phyloP scores from a whole-genome alignment of 2,329 filamentous ascomycete genomes.

The Chrysosporium keratinophilum region DNA sequence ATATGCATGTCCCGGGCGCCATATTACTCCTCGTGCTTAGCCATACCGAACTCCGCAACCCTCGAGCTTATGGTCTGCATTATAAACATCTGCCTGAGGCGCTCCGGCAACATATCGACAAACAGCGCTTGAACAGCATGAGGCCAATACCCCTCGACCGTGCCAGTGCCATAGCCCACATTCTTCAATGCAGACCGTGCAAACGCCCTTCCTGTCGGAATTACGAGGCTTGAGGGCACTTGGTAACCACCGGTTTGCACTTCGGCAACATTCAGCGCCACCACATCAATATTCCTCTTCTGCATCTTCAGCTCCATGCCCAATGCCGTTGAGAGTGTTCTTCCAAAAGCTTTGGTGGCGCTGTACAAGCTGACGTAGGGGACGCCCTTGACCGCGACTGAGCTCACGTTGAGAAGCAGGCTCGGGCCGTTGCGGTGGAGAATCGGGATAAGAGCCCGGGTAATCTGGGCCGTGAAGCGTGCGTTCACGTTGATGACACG shows the following conservation, averaged over 20 bases:
- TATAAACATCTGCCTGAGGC: constrained; percentile 5
- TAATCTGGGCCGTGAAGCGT: constrained; percentile 43
- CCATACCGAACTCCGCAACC: background rate
- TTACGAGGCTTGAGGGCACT: constrained; percentile 19
- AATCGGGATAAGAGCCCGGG: constrained; percentile 37
- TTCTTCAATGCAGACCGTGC: constrained; percentile 27
- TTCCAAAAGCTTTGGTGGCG: constrained; percentile 39
- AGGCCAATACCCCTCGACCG: constrained; percentile 26
- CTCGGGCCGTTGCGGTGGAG: constrained; percentile 35
- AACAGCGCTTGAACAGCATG: constrained; percentile 24
- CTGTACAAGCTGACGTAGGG: constrained; percentile 42
- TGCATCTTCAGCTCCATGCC: constrained; percentile 36
- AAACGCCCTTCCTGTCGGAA: constrained; percentile 23
- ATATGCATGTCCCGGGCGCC: background rate
- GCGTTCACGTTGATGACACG: constrained; percentile 41
- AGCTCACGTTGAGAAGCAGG: constrained; percentile 45
- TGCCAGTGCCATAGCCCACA: constrained; percentile 27
- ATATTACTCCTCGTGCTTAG: background rate
- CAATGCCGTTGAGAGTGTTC: constrained; percentile 33
- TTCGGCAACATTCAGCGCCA: constrained; percentile 29
- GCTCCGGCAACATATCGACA: constrained; percentile 7
- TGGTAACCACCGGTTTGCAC: constrained; percentile 24
- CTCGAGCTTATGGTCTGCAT: constrained; percentile 1
- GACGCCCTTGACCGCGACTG: constrained; percentile 36
- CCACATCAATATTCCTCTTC: constrained; percentile 30